Conservation (phyloP, 306 rosid genomes). For the Dryas alaskensis region DNA sequence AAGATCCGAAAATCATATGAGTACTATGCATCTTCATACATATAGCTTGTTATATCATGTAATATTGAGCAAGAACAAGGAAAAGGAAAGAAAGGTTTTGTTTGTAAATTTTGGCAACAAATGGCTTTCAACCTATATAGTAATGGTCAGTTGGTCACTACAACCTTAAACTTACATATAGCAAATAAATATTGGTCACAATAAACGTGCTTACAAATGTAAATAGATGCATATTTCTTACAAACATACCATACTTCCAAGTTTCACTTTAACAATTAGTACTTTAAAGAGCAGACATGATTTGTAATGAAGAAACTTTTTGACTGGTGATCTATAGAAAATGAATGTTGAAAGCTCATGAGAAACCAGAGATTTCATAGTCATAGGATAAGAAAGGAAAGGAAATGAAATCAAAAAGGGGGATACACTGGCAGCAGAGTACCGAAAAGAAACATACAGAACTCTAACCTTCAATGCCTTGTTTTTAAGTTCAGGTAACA, state of each 20-base stretch:
- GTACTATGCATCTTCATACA: background rate
- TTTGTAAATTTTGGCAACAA: background rate
- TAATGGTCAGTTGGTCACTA: background rate
- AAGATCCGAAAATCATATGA: background rate
- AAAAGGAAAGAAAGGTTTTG: background rate
- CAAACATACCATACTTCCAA: background rate
- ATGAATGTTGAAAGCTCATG: background rate
- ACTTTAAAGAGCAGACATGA: slow-evolving; percentile 6
- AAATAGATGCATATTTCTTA: background rate
- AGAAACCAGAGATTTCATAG: background rate
- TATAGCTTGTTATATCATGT: background rate
- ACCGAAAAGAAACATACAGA: background rate
- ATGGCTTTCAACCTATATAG: background rate
- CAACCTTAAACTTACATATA: background rate
- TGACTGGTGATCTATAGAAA: background rate
- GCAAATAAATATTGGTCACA: background rate
- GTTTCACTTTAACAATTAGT: background rate
- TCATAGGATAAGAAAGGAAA: background rate
- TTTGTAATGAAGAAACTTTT: background rate
- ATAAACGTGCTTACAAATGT: background rate
- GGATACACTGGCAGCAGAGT: background rate
- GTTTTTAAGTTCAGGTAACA: slow-evolving; percentile 75
- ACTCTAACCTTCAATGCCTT: slow-evolving; percentile 80
- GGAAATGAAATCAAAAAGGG: background rate
- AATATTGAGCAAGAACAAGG: background rate